Evolutionary conservation across 495 filamentous ascomycete genomes (phyloP), one percentile per base, ranked within the genome.

Genomic region (Annulohypoxylon stygium): DNA sequence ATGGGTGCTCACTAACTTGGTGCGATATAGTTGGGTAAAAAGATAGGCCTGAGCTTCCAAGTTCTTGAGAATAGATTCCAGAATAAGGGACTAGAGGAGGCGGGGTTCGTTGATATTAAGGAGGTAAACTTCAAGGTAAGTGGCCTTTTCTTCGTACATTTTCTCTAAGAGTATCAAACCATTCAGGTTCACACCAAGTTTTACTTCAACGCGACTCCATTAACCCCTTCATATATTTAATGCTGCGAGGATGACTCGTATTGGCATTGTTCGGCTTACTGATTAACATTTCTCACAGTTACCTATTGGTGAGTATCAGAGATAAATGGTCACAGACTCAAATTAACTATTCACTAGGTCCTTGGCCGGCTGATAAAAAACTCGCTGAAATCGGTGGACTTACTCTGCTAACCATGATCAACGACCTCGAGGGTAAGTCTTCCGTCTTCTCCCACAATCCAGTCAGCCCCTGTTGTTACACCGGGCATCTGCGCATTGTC

Each of bases 101-200:
- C 60, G 20, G 71, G 65, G 39, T 67, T 74, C 34, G 65, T 74
- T 39, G 66, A 74, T 47, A 74, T 67, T 14, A 62, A 39, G 18
- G 71, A 74, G 18, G 64, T 67, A 1, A 67, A 67, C 23, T 67
- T 36, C n/a, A 67, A 67, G 41, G 64, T 59, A 16, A 36, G 64
- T 57, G 41, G 14, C 10, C 37, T 63, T 11, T 37, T 26, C 20
- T 39, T 12, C 37, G 2, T 39, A 41, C 41, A 41, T 45, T n/a
- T 45, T 25, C 8, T 30, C 4, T 23, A 23, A 48, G n/a, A 25
- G 4, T 34, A 36, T 34, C 39, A 23, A 23, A 23, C 1, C 20
- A 23, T 23, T 23, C 20, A 23, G 20, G 20, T 23, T 23, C 20
- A 23, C 20, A 23, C 20, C 20, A 23, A 23, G 20, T 23, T 23